These are phyloP conservation scores for Iris macrosiphon DNA, from an alignment of 106 monocot genomes.

Conservation along the genomic window DNA sequence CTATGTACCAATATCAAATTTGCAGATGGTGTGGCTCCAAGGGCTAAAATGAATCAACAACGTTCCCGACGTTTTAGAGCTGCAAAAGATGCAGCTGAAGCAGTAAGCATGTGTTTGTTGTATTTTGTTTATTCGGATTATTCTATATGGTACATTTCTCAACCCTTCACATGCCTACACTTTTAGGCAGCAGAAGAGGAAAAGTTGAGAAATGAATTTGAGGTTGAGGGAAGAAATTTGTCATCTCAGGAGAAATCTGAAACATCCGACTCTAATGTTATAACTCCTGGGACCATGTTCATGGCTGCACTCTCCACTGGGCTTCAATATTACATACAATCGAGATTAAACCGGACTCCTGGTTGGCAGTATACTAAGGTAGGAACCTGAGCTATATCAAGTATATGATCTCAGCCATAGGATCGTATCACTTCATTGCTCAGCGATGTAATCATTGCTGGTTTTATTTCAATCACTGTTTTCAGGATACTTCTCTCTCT, in stretches of 20 bases:
- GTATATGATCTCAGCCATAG: slow-evolving; percentile 13
- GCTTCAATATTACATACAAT: slow-evolving; percentile 85
- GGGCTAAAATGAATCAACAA: slow-evolving; percentile 98
- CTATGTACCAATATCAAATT: neutral
- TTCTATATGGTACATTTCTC: slow-evolving; percentile 6
- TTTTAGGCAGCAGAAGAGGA: slow-evolving; percentile 86
- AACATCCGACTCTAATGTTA: slow-evolving; percentile 88
- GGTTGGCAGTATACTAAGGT: slow-evolving; percentile 90
- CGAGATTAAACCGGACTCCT: slow-evolving; percentile 44
- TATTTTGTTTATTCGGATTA: neutral
- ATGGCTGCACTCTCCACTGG: slow-evolving; percentile 82
- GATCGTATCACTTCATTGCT: slow-evolving; percentile 14
- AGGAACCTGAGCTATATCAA: slow-evolving; percentile 22
- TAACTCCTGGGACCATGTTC: slow-evolving; percentile 90
- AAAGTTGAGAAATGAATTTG: slow-evolving; percentile 63
- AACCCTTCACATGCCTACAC: too few relatives aligned
- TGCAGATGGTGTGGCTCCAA: slow-evolving; percentile 90
- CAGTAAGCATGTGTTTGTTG: slow-evolving; percentile 31
- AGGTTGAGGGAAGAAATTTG: slow-evolving; percentile 44
- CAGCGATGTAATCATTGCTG: slow-evolving; percentile 50
- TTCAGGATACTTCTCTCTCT: slow-evolving; percentile 74
- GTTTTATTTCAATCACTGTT: slow-evolving; percentile 53
- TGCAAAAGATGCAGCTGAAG: slow-evolving; percentile 88
- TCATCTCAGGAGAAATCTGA: slow-evolving; percentile 33
- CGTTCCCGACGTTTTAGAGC: slow-evolving; percentile 78